Conservation (phyloP, 371 early-diverging fungal species). For the Pancytospora philotis region DNA sequence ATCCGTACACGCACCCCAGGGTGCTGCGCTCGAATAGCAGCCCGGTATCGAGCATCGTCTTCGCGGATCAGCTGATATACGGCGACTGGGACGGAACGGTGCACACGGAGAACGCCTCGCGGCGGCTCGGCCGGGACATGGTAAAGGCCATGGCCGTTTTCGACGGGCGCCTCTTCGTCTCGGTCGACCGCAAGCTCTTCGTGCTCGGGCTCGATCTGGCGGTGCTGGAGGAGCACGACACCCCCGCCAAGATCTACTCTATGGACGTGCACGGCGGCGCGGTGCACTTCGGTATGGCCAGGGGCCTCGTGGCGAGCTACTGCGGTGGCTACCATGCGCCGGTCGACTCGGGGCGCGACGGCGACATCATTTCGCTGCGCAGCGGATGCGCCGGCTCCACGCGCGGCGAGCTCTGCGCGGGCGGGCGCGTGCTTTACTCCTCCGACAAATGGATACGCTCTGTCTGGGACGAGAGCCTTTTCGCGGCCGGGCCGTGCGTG, state of each 20-base stretch:
- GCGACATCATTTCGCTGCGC: constrained; percentile 24
- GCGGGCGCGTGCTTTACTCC: constrained; percentile 6
- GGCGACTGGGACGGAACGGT: constrained; percentile 34
- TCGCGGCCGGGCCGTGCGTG: constrained; percentile 23
- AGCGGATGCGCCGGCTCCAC: constrained; percentile 27
- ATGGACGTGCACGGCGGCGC: constrained; percentile 1
- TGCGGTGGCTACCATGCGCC: not conserved
- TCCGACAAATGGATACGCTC: constrained; percentile 28
- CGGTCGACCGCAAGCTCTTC: constrained; percentile 16
- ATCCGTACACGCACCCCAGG: not conserved
- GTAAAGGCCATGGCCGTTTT: constrained; percentile 21
- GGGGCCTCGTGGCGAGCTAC: not conserved
- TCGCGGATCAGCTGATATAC: constrained; percentile 4
- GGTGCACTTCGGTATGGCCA: constrained; percentile 20
- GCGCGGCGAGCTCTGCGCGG: constrained; percentile 21
- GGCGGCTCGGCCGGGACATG: constrained; percentile 16
- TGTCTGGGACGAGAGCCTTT: constrained; percentile 20
- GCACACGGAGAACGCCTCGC: not conserved
- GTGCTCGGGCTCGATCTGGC: constrained; percentile 11
- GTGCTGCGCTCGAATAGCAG: not conserved
- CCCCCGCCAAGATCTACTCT: constrained; percentile 23
- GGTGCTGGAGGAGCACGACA: constrained; percentile 8
- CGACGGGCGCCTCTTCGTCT: constrained; percentile 13
- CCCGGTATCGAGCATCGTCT: constrained; percentile 23
- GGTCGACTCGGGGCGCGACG: constrained; percentile 15